phyloP scores from a whole-genome alignment of 345 rosid genomes.

The Eucalyptus leucophloia region DNA sequence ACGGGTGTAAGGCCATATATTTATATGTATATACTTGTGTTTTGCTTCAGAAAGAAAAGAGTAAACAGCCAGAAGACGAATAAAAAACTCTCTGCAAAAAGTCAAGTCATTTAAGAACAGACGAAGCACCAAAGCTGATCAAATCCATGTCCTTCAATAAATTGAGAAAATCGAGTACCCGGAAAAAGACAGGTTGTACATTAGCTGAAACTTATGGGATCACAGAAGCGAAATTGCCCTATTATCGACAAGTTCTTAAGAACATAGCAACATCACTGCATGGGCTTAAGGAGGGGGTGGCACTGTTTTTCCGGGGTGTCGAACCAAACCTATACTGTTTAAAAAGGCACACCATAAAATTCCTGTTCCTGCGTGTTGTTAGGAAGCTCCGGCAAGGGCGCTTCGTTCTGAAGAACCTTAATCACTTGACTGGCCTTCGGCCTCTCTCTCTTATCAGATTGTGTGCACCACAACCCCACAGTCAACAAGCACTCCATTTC shows the following conservation, averaged over 20 bases:
- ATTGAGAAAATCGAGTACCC: neutral
- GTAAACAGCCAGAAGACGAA: neutral
- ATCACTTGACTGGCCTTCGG: conserved; percentile 2
- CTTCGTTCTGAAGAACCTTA: neutral
- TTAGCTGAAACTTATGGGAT: neutral
- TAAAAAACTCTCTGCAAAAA: neutral
- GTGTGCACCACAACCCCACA: conserved; percentile 6
- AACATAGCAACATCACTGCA: neutral
- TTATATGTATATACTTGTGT: neutral
- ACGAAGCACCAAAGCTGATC: neutral
- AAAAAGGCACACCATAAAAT: neutral
- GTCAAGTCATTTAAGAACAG: neutral
- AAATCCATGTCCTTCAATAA: neutral
- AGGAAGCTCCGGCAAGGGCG: conserved; percentile 1
- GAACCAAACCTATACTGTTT: neutral
- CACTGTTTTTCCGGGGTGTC: neutral
- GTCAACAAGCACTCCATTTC: conserved; percentile 4
- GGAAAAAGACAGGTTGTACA: neutral
- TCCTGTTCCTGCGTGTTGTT: neutral
- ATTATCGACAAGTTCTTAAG: neutral
- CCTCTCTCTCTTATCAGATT: conserved; percentile 1
- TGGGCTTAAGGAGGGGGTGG: neutral
- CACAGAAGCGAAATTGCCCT: neutral
- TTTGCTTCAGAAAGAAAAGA: neutral
- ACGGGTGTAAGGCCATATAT: neutral